Conservation (phyloP, 768 basidiomycete species). For the Xerocomus spinulosus region DNA sequence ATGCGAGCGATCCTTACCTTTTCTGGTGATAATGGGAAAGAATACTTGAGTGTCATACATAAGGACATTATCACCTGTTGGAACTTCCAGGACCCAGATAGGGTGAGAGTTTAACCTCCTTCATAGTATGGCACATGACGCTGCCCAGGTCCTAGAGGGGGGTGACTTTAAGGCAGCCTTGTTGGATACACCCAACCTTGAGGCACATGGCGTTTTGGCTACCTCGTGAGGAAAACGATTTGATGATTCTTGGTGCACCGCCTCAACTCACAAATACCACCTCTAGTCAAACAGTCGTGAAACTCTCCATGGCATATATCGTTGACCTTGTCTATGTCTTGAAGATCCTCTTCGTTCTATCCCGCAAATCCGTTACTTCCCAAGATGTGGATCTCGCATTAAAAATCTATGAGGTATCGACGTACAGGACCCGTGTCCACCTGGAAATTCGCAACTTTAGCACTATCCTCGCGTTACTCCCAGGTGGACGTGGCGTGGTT, state of each 20-base stretch:
- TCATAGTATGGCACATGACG: neutral
- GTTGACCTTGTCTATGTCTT: neutral
- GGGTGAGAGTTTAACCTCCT: neutral
- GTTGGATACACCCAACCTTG: neutral
- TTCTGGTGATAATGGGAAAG: neutral
- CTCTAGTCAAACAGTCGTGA: neutral
- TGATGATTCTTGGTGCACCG: neutral
- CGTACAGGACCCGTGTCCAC: neutral
- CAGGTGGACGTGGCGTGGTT: neutral
- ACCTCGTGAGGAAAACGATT: too few species aligned
- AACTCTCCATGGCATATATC: neutral
- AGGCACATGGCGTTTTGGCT: too few species aligned
- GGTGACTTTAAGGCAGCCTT: neutral
- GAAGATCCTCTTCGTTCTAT: constrained; percentile 2
- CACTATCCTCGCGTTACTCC: neutral
- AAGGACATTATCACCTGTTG: neutral
- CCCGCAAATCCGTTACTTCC: neutral
- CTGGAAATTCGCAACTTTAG: neutral
- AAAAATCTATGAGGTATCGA: neutral
- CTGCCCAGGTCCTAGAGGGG: neutral
- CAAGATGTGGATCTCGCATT: neutral
- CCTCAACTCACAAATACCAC: too few species aligned
- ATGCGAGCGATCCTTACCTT: neutral
- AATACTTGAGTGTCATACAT: neutral
- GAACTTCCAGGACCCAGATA: constrained; percentile 1